Conservation (phyloP, 192 early-diverging fungal species). For the Paraglomus brasilianum region DNA sequence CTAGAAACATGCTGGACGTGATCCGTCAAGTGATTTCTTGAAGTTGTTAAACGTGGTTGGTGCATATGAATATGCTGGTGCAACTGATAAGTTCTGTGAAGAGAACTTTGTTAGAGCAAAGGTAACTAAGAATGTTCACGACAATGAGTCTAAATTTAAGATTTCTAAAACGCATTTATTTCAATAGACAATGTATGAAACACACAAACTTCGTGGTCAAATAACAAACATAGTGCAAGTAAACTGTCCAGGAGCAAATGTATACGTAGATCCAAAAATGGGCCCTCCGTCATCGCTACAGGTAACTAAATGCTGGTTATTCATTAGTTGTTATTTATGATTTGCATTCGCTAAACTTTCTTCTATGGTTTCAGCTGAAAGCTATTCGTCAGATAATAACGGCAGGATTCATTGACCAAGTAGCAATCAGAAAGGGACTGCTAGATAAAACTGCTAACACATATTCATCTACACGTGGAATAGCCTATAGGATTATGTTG, state of each 20-base stretch:
- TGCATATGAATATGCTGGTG: conserved; percentile 76
- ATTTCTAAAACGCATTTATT: conserved; percentile 35
- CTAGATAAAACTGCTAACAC: conserved; percentile 56
- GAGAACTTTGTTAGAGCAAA: conserved; percentile 84
- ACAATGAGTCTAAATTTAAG: conserved; percentile 43
- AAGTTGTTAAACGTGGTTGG: conserved; percentile 86
- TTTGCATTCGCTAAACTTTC: conserved; percentile 38
- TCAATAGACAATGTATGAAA: conserved; percentile 70
- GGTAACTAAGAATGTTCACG: too few relatives aligned
- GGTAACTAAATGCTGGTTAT: not conserved
- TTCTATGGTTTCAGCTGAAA: conserved; percentile 60
- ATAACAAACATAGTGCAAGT: conserved; percentile 69
- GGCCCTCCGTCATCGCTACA: conserved; percentile 49
- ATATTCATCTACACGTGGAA: conserved; percentile 38
- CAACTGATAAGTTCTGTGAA: conserved; percentile 68
- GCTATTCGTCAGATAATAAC: conserved; percentile 85
- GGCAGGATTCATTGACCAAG: conserved; percentile 86
- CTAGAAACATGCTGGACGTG: conserved; percentile 69
- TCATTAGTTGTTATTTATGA: conserved; percentile 3
- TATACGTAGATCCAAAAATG: conserved; percentile 66
- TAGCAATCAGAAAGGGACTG: conserved; percentile 86
- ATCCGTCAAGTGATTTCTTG: conserved; percentile 83
- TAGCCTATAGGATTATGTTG: conserved; percentile 73
- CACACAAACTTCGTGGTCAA: conserved; percentile 73
- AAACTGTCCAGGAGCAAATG: conserved; percentile 56